Base-by-base conservation (phyloP, 208 protist genomes). In the Acanthamoeba royreba region DNA sequence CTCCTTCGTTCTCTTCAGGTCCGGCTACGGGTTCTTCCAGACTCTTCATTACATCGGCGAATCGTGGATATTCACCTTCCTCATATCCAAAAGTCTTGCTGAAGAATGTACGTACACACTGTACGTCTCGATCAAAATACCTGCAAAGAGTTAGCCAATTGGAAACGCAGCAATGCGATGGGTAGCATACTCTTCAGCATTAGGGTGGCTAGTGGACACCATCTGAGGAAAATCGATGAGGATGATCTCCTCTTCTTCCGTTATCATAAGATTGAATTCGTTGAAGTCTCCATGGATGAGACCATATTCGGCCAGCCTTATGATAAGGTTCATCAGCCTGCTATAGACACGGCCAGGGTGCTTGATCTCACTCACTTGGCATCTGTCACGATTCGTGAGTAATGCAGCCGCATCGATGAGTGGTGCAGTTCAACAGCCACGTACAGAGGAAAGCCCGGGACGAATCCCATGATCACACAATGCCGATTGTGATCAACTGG, bases 221-320 rank as follows among this genome's bases (percentile, higher is more conserved):
- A 99, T 99, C 95, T 99, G 99, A 42, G 99, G 99, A 86, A 99
- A 99, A 96, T 99, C 99, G 96, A 99, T 99, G 40, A 99, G 94
- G 17, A 98, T 97, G 1, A 99, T 96, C 11, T 97, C 95, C 22
- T 98, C 96, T 5, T 99, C 96, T 4, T 99, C 97, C 22, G 96
- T 98, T 53, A 99, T 96, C 93, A 99, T 98, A 8, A 99, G 77
- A 95, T 99, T 99, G 96, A 99, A 99, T 96, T 99, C 99, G 95
- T 99, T 99, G 95, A 99, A 99, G 96, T 99, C 99, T 83, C 99
- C 97, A 95, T 99, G 99, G 61, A 99, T 98, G n/a, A 99, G 97
- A 11, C 99, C 99, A 46, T 97, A 95, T 93, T 98, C 95, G 1
- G 98, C 99, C 4, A 99, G 96, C 93, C 97, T 96, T 31, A 99